Percentiles rank a stretch among this genome's conserved stretches.
phyloP scores from a whole-genome alignment of 2,329 filamentous ascomycete species.

The Pleoardoris graminearum region DNA sequence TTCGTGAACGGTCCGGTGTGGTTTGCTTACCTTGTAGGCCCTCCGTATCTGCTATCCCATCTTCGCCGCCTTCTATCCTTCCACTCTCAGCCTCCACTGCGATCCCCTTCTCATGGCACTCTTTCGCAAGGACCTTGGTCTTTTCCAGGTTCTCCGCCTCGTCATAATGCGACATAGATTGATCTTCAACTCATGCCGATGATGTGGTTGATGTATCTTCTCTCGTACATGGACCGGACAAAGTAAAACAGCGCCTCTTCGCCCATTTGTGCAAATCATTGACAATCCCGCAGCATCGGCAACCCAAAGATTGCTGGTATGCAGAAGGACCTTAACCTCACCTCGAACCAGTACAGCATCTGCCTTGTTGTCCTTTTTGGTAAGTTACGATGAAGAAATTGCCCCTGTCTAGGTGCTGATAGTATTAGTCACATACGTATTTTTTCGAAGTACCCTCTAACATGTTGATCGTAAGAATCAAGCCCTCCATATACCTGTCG shows the following conservation, averaged over 20 bases:
- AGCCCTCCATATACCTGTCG: conserved; percentile 55
- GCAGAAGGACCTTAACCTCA: conserved; percentile 51
- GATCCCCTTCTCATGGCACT: conserved; percentile 66
- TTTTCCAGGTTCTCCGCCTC: conserved; percentile 70
- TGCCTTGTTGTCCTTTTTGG: conserved; percentile 60
- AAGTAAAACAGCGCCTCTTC: conserved; percentile 27
- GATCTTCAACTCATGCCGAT: conserved; percentile 52
- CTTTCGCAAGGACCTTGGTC: conserved; percentile 62
- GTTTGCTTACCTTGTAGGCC: conserved; percentile 57
- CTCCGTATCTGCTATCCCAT: conserved; percentile 70
- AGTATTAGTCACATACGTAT: conserved; percentile 48
- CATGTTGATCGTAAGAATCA: conserved; percentile 55
- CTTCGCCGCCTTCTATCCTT: conserved; percentile 71
- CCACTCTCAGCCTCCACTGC: conserved; percentile 72
- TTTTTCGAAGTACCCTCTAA: conserved; percentile 60
- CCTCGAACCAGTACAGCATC: conserved; percentile 56
- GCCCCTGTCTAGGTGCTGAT: conserved; percentile 42
- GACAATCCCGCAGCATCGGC: conserved; percentile 45
- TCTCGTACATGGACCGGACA: conserved; percentile 51
- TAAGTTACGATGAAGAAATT: conserved; percentile 34
- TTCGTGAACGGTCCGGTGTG: background rate
- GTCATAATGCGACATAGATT: conserved; percentile 70
- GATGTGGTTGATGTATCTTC: conserved; percentile 56
- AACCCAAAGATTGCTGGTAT: conserved; percentile 59
- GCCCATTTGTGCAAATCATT: conserved; percentile 7